A percentile compares a stretch with the other conserved stretches of the same genome.
Evolutionary conservation across 257 asterid genomes (phyloP).

Genomic region (Anisodus acutangulus): DNA sequence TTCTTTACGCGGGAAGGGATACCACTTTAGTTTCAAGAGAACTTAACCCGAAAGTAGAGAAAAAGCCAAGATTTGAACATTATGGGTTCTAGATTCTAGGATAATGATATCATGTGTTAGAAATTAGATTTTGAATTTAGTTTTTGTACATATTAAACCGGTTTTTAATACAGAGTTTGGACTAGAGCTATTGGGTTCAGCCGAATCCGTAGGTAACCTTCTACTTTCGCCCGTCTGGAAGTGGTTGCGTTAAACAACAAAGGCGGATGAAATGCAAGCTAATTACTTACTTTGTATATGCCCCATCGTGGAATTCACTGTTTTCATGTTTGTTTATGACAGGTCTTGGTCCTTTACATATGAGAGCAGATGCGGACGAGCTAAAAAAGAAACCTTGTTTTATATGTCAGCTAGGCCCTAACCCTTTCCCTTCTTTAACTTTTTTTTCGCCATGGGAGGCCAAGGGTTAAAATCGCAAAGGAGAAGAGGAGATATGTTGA

Average conservation of each 20-base stretch:
- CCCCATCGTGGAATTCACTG: slow-evolving; percentile 3
- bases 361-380: slow-evolving; percentile 59
- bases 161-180: too few species aligned
- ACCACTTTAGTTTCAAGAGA: not conserved
- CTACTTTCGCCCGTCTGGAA: too few species aligned
- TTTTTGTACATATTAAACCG: too few species aligned
- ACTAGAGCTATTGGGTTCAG: too few species aligned
- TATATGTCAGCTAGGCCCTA: not conserved
- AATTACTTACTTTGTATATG: not conserved
- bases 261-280: not conserved
- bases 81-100: too few species aligned
- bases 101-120: too few species aligned
- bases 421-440: not conserved
- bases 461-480: not conserved
- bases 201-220: too few species aligned
- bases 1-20: not conserved
- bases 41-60: not conserved
- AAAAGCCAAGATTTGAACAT: too few species aligned
- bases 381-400: slow-evolving; percentile 47
- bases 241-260: not conserved
- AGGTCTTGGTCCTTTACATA: slow-evolving; percentile 65
- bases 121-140: too few species aligned
- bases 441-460: not conserved
- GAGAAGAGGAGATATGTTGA: not conserved
- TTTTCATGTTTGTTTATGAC: slow-evolving; percentile 3